Percentiles rank a stretch among this genome's conserved stretches.
Conservation (phyloP, 805 yeast genomes). For the Kodamaea restingae region DNA sequence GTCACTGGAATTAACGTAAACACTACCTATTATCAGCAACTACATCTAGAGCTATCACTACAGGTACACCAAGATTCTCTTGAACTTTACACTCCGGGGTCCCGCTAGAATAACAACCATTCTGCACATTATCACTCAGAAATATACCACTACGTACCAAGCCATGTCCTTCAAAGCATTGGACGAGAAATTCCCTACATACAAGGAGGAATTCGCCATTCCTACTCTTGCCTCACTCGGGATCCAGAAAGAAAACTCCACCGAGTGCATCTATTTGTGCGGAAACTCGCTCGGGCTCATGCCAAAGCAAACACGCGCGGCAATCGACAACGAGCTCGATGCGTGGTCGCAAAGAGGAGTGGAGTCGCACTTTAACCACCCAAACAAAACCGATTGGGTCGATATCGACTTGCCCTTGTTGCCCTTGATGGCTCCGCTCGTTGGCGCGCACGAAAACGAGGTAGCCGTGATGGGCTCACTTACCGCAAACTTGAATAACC, state of each 20-base stretch:
- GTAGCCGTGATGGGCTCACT: conserved; percentile 86
- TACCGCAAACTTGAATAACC: conserved; percentile 75
- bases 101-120: no score
- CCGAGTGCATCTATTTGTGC: conserved; percentile 59
- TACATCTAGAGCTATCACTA: no score
- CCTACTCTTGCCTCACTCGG: conserved; percentile 70
- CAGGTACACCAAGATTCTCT: no score
- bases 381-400: conserved; percentile 70
- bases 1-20: no score
- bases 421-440: conserved; percentile 64
- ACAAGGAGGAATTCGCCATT: conserved; percentile 48
- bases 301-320: conserved; percentile 61
- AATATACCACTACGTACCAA: no score
- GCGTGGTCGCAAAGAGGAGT: conserved; percentile 86
- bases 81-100: no score
- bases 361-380: conserved; percentile 77
- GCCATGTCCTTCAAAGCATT: neutral
- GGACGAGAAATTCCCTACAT: conserved; percentile 39
- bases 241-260: conserved; percentile 20
- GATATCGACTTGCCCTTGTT: conserved; percentile 76
- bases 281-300: conserved; percentile 93
- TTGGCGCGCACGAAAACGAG: conserved; percentile 73
- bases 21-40: no score
- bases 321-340: conserved; percentile 61
- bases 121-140: no score